A percentile compares a stretch with the other conserved stretches of the same genome.
Evolutionary conservation across 371 early-diverging fungal genomes (phyloP).

Genomic region (Entomophthora muscae): DNA sequence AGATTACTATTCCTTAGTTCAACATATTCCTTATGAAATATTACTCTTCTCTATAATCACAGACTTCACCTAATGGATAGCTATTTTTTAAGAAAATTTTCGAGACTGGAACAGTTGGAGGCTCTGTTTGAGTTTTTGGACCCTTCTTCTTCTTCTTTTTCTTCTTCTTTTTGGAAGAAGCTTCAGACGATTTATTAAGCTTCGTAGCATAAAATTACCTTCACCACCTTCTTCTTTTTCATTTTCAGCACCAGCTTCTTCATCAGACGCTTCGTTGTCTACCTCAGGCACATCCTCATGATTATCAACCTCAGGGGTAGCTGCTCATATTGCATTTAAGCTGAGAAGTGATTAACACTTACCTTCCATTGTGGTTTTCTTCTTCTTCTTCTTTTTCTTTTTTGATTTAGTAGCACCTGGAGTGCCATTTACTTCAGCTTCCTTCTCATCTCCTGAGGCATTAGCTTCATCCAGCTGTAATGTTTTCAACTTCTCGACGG

Average conservation of each 20-base stretch:
- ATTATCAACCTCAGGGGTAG: too few relatives aligned
- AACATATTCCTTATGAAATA: too few relatives aligned
- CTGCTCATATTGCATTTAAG: too few relatives aligned
- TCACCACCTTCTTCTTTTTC: background rate
- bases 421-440: background rate
- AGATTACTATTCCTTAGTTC: conserved; percentile 28
- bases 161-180: conserved; percentile 12
- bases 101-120: conserved; percentile 63
- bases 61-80: conserved; percentile 52
- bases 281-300: too few relatives aligned
- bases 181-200: background rate
- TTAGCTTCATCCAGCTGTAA: background rate
- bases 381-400: background rate
- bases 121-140: conserved; percentile 32
- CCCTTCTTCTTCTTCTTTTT: conserved; percentile 11
- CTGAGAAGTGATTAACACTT: too few relatives aligned
- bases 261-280: background rate
- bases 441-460: background rate
- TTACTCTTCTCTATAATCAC: conserved; percentile 61
- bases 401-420: background rate
- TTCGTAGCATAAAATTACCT: background rate
- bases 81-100: conserved; percentile 41
- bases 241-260: too few relatives aligned
- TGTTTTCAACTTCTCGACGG: background rate
- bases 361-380: too few relatives aligned